Conservation (phyloP, 495 filamentous ascomycete genomes). For the Baudoinia panamericana region DNA sequence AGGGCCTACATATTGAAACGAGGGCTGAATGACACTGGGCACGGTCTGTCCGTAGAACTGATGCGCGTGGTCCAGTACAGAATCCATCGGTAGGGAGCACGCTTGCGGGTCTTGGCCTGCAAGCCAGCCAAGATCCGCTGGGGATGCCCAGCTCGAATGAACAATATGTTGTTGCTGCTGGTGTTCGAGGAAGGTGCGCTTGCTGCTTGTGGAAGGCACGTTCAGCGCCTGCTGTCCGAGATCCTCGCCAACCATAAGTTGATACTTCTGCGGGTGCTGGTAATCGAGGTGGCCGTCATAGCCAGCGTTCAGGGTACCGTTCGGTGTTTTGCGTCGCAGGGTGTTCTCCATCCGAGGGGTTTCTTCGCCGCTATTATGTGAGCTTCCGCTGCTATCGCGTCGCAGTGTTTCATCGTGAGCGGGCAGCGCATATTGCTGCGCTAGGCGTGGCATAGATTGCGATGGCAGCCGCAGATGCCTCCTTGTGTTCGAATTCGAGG, state of each 20-base stretch:
- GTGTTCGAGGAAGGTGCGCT: constrained; percentile 13
- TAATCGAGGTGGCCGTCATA: constrained; percentile 80
- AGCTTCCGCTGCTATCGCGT: constrained; percentile 1
- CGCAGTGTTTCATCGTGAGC: constrained; percentile 17
- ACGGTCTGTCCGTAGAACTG: constrained; percentile 32
- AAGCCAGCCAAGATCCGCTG: constrained; percentile 10
- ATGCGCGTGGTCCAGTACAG: constrained; percentile 29
- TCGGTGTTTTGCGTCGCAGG: constrained; percentile 84
- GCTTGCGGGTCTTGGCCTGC: constrained; percentile 16
- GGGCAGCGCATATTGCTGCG: constrained; percentile 32
- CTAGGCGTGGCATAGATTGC: constrained; percentile 18
- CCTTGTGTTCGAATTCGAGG: background rate
- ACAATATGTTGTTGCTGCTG: constrained; percentile 13
- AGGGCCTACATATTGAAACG: constrained; percentile 57
- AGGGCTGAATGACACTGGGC: constrained; percentile 57
- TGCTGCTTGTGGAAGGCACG: constrained; percentile 4
- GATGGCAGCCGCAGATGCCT: background rate
- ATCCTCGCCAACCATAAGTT: constrained; percentile 43
- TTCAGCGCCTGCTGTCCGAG: background rate
- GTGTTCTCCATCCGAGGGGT: constrained; percentile 52
- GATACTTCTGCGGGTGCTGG: constrained; percentile 78
- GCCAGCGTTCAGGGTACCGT: constrained; percentile 79
- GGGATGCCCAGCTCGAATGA: constrained; percentile 4
- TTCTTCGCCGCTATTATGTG: constrained; percentile 18
- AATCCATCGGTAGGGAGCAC: constrained; percentile 26